A percentile compares a stretch with the other conserved stretches of the same genome.
Conservation (phyloP, 495 filamentous ascomycete species). For the Viridothelium virens region DNA sequence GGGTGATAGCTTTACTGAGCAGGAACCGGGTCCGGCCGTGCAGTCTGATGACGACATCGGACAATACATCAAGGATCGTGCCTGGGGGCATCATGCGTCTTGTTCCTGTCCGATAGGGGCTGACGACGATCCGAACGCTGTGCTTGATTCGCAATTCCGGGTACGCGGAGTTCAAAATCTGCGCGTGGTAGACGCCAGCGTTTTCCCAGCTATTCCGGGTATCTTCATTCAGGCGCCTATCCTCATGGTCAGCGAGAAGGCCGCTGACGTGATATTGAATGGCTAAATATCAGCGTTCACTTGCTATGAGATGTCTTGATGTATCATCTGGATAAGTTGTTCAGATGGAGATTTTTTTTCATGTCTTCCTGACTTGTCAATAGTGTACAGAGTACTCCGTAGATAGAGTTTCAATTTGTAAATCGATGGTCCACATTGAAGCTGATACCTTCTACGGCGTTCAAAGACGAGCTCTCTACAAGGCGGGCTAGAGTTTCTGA, state of each 20-base stretch:
- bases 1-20: neutral
- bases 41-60: slow-evolving; percentile 14
- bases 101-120: slow-evolving; percentile 44
- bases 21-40: slow-evolving; percentile 16
- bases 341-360: too few species aligned
- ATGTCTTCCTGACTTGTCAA: too few species aligned
- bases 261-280: slow-evolving; percentile 49
- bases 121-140: slow-evolving; percentile 42
- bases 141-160: slow-evolving; percentile 46
- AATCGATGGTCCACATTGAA: too few species aligned
- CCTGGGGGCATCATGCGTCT: slow-evolving; percentile 47
- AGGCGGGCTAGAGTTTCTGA: too few species aligned
- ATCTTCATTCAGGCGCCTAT: slow-evolving; percentile 54
- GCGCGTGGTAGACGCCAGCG: slow-evolving; percentile 37
- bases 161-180: slow-evolving; percentile 43
- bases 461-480: too few species aligned
- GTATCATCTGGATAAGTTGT: too few species aligned
- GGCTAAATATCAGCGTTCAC: slow-evolving; percentile 20
- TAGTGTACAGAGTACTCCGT: too few species aligned
- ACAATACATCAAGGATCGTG: slow-evolving; percentile 39
- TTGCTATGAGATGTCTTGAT: too few species aligned
- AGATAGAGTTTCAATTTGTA: too few species aligned
- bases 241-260: slow-evolving; percentile 59
- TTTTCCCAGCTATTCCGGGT: slow-evolving; percentile 43
- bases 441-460: too few species aligned